phyloP scores from a whole-genome alignment of 345 rosid species.

The Trapa incisa region DNA sequence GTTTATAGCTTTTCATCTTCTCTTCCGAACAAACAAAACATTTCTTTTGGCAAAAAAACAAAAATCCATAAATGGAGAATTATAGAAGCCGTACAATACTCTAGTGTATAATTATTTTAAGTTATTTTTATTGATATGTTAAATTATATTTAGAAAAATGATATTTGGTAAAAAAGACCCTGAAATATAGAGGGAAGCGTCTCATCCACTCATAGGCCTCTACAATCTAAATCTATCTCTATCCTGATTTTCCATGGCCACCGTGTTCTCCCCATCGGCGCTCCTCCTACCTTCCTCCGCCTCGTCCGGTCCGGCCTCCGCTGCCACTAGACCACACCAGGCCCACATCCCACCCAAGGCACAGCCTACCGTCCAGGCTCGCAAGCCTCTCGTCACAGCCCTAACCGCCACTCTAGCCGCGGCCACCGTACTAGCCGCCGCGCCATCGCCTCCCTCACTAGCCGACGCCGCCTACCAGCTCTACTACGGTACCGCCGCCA shows the following conservation, averaged over 20 bases:
- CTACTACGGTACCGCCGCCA: slow-evolving; percentile 94
- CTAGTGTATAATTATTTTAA: too few species aligned
- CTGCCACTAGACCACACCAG: slow-evolving; percentile 3
- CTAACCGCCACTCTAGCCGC: slow-evolving; percentile 25
- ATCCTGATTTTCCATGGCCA: slow-evolving; percentile 36
- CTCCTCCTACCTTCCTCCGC: slow-evolving; percentile 32
- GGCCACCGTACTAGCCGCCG: slow-evolving; percentile 32
- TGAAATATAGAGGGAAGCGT: neutral
- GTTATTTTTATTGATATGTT: too few species aligned
- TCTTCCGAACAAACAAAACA: too few species aligned
- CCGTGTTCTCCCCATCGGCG: slow-evolving; percentile 35
- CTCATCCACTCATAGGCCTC: slow-evolving; percentile 6
- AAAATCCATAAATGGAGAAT: too few species aligned
- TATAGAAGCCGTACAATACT: too few species aligned
- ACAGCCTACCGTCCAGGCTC: slow-evolving; percentile 8
- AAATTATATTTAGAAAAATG: too few species aligned
- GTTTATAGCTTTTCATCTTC: neutral
- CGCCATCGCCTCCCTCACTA: slow-evolving; percentile 33
- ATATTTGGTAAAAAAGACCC: too few species aligned
- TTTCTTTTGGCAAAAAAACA: too few species aligned
- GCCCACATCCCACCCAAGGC: slow-evolving; percentile 13
- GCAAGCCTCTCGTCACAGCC: slow-evolving; percentile 18
- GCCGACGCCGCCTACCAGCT: slow-evolving; percentile 35
- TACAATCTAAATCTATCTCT: slow-evolving; percentile 1
- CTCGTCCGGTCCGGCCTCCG: slow-evolving; percentile 1